A percentile compares a stretch with the other conserved stretches of the same genome.
These are phyloP conservation scores for Monilinia polystroma DNA, from an alignment of 2,329 filamentous ascomycete species.

Conservation along the genomic window DNA sequence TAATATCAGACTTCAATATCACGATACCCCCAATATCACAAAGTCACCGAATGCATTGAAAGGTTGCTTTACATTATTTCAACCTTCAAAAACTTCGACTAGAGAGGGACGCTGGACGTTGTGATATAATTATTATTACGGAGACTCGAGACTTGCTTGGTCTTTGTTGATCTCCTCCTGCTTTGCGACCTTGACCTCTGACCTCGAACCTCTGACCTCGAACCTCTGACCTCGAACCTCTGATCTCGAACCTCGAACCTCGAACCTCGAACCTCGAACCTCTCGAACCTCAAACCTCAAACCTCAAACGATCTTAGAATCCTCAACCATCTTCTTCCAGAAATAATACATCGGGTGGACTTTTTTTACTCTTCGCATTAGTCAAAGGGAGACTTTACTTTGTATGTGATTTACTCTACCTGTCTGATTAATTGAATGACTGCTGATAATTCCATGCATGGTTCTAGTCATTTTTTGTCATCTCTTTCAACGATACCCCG, in stretches of 20 bases:
- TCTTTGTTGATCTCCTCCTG: too few species aligned
- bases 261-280: background rate
- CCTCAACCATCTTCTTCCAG: conserved; percentile 1
- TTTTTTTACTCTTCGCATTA: background rate
- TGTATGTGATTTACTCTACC: conserved; percentile 10
- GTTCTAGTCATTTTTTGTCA: conserved; percentile 17
- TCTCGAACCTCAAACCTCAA: too few species aligned
- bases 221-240: too few species aligned
- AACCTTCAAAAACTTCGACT: background rate
- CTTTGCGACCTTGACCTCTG: background rate
- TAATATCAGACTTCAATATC: background rate
- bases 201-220: too few species aligned
- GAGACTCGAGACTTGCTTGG: background rate
- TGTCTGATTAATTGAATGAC: background rate
- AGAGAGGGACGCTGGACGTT: conserved; percentile 17
- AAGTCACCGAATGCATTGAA: background rate
- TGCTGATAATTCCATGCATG: background rate
- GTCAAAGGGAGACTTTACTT: background rate
- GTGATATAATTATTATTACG: background rate
- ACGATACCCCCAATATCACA: background rate
- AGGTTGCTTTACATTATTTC: too few species aligned
- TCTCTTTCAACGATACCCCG: conserved; percentile 38
- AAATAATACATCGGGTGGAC: conserved; percentile 8
- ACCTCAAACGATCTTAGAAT: background rate
- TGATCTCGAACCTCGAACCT: too few species aligned